A percentile compares a stretch with the other conserved stretches of the same genome.
These are phyloP conservation scores for Colletotrichum trifolii DNA, from an alignment of 2,329 filamentous ascomycete genomes.

Conservation along the genomic window DNA sequence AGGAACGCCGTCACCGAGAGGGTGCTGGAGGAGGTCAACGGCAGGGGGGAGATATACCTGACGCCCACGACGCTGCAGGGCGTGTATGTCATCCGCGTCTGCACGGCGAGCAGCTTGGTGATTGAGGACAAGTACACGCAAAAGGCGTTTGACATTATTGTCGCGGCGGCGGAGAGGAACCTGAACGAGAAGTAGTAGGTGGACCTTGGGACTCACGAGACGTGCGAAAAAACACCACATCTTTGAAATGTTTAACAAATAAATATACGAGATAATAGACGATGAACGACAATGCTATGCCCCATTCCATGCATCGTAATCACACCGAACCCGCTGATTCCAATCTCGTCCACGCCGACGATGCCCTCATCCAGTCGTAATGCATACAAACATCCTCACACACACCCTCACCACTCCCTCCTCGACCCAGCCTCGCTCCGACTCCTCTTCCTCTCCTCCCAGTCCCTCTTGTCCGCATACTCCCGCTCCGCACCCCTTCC, in stretches of 20 bases:
- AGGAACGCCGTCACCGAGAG: conserved; percentile 77
- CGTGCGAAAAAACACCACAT: no score
- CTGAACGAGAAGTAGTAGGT: conserved; percentile 41
- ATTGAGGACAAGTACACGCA: conserved; percentile 79
- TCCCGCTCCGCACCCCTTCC: not conserved
- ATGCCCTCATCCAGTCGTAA: no score
- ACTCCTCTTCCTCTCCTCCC: no score
- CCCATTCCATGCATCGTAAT: no score
- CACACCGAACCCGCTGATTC: no score
- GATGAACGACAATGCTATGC: not conserved
- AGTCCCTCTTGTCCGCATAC: no score
- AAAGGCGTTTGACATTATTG: conserved; percentile 79
- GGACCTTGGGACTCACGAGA: no score
- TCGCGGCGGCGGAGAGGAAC: conserved; percentile 70
- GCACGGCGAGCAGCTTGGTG: conserved; percentile 74
- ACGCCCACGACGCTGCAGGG: conserved; percentile 81
- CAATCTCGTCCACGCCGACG: no score
- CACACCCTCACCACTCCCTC: no score
- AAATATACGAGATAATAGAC: not conserved
- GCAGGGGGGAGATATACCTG: conserved; percentile 81
- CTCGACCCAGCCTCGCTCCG: no score
- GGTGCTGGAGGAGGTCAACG: conserved; percentile 81
- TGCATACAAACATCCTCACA: no score
- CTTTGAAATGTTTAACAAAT: no score
- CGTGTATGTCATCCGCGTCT: conserved; percentile 82